Base-by-base conservation (phyloP, 2,329 filamentous ascomycete species). In the Pseudocercospora eumusae region DNA sequence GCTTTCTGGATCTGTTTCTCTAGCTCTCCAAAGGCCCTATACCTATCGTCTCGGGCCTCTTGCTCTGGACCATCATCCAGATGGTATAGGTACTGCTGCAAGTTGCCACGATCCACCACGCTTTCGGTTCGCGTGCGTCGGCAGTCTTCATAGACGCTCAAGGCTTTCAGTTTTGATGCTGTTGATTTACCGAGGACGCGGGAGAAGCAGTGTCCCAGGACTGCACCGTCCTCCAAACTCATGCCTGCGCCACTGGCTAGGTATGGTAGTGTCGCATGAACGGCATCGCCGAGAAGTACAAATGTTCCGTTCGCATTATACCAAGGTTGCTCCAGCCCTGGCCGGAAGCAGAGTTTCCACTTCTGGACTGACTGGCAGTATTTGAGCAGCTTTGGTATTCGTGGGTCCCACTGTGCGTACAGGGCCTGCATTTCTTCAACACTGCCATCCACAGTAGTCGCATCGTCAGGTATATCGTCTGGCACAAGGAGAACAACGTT, bases 201-300 rank as follows among this genome's bases (percentile, higher is more conserved):
- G 11, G 58, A 31, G 21, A 66, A 62, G 49, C 64, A 66, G 36
- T 64, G 49, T 0, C 85, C 84, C 0, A 87, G 76, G 0, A 85
- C 83, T 2, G 82, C 83, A 0, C 78, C 85, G 59, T 88, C 85
- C 71, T 88, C 85, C 0, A 87, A 76, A 3, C 82, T 81, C 84
- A 87, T 86, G 1, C 84, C 84, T 0, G 84, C 84, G 1, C 83
- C 81, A 6, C 76, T 79, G 1, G 84, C 84, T 0, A 87, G 76
- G 69, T 89, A 89, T 0, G 86, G 87, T 0, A 89, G 76, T 0
- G 85, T 88, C 0, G 86, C 85, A 64, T 89, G 86, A 1, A 85
- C 84, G 0, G 86, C 84, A 67, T 89, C 86, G 0, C 87, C 86
- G 0, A 88, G 76, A 69, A 88, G 80, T 0, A 83, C 82, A 67